Conservation (phyloP, 495 filamentous ascomycete genomes). For the Lichina pygmaea region DNA sequence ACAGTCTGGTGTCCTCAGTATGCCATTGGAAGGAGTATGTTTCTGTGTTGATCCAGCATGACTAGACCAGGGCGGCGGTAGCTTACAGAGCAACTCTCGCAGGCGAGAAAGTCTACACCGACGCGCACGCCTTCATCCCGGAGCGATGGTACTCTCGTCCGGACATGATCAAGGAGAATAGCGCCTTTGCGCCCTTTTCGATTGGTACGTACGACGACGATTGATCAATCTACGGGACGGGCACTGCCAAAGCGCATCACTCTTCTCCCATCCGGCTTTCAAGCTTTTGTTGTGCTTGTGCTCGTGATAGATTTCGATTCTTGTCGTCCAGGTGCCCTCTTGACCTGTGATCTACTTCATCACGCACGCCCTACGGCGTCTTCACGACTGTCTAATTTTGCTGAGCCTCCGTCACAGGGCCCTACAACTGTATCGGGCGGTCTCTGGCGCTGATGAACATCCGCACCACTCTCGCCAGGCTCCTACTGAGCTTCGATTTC, state of each 20-base stretch:
- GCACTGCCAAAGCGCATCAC: background rate
- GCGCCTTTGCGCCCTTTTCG: conserved; percentile 6
- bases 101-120: conserved; percentile 1
- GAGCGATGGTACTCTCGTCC: conserved; percentile 2
- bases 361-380: no score
- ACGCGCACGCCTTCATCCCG: conserved; percentile 1
- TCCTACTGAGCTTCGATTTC: conserved; percentile 5
- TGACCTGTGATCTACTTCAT: no score
- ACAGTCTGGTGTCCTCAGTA: conserved; percentile 19
- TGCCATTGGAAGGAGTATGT: conserved; percentile 15
- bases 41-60: background rate
- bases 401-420: background rate
- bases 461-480: conserved; percentile 1
- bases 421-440: conserved; percentile 4
- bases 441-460: conserved; percentile 6
- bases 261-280: no score
- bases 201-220: background rate
- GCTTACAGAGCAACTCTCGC: background rate
- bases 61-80: background rate
- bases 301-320: no score
- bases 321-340: no score
- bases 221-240: no score
- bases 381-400: no score
- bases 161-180: conserved; percentile 4
- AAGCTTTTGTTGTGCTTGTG: no score